Percentiles rank a stretch among this genome's conserved stretches.
These are phyloP conservation scores for Adansonia rubrostipa DNA, from an alignment of 441 rosid species.

Conservation along the genomic window DNA sequence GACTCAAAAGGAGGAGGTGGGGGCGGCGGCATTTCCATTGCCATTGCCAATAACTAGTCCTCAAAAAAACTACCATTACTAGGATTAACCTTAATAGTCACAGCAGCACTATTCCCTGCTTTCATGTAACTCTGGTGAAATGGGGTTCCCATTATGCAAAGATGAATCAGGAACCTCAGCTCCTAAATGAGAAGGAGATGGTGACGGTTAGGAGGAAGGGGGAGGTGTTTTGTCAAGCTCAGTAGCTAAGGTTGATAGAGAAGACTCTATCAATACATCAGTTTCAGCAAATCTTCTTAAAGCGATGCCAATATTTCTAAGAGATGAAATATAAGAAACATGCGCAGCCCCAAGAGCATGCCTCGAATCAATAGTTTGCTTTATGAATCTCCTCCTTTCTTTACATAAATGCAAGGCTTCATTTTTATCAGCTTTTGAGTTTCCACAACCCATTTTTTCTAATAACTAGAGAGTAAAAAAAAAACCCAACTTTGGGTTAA, in stretches of 20 bases:
- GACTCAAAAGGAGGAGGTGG: slow-evolving; percentile 61
- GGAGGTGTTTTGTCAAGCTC: slow-evolving; percentile 83
- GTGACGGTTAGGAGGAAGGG: slow-evolving; percentile 69
- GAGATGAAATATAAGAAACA: slow-evolving; percentile 76
- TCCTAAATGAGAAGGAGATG: slow-evolving; percentile 57
- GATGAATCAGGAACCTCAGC: slow-evolving; percentile 67
- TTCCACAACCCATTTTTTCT: slow-evolving; percentile 66
- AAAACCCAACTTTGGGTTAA: slow-evolving; percentile 1
- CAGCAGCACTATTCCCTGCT: slow-evolving; percentile 44
- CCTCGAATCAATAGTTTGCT: slow-evolving; percentile 72
- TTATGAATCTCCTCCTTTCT: slow-evolving; percentile 46
- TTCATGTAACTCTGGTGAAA: slow-evolving; percentile 58
- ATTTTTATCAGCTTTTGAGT: slow-evolving; percentile 62
- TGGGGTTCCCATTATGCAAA: slow-evolving; percentile 48
- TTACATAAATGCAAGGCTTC: slow-evolving; percentile 79
- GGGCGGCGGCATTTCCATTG: slow-evolving; percentile 60
- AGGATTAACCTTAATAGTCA: slow-evolving; percentile 56
- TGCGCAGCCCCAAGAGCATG: slow-evolving; percentile 87
- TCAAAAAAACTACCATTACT: slow-evolving; percentile 43
- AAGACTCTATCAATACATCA: slow-evolving; percentile 26
- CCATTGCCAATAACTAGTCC: slow-evolving; percentile 46
- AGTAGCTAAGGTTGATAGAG: slow-evolving; percentile 23
- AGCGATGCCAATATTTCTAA: slow-evolving; percentile 71
- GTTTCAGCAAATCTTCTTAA: slow-evolving; percentile 81
- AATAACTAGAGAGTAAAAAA: neutral